A percentile compares a stretch with the other conserved stretches of the same genome.
Evolutionary conservation across 2,329 filamentous ascomycete species (phyloP).

Genomic region (Hysterium pulicare): DNA sequence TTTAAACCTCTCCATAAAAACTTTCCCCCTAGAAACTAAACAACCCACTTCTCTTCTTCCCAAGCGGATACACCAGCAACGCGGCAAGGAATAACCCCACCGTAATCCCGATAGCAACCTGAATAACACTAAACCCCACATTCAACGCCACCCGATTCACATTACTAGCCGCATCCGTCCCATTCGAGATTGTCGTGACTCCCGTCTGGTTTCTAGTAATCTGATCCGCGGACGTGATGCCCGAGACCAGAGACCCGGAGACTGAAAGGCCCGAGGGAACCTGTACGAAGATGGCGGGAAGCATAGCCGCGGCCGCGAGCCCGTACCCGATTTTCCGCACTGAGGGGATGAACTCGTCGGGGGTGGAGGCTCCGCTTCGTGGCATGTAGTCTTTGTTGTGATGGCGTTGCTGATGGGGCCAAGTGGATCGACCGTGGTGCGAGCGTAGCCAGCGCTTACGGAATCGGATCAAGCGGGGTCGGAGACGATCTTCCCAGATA

Average conservation of each 20-base stretch:
- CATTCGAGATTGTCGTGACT: conserved; percentile 37
- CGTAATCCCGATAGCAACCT: conserved; percentile 52
- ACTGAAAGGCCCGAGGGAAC: conserved; percentile 60
- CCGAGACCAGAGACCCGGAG: conserved; percentile 54
- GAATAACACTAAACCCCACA: conserved; percentile 47
- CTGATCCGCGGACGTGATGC: conserved; percentile 56
- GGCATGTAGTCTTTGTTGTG: neutral
- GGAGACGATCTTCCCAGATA: conserved; percentile 51
- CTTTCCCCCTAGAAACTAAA: conserved; percentile 36
- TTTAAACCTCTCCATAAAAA: too few species aligned
- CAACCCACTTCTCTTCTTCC: conserved; percentile 45
- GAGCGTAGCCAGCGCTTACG: conserved; percentile 24
- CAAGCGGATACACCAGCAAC: conserved; percentile 48
- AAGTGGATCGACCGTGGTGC: conserved; percentile 20
- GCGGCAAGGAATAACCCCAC: conserved; percentile 49
- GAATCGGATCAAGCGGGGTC: conserved; percentile 34
- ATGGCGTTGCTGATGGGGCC: neutral
- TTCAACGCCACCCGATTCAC: conserved; percentile 47
- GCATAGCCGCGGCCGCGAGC: conserved; percentile 77
- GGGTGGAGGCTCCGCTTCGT: conserved; percentile 11
- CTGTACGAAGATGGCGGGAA: conserved; percentile 79
- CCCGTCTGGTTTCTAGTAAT: conserved; percentile 49
- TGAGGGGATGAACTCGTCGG: conserved; percentile 24
- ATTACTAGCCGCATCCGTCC: conserved; percentile 19
- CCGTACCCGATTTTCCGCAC: conserved; percentile 59